phyloP scores from a whole-genome alignment of 2,329 filamentous ascomycete genomes.

The Monosporascus sp. region DNA sequence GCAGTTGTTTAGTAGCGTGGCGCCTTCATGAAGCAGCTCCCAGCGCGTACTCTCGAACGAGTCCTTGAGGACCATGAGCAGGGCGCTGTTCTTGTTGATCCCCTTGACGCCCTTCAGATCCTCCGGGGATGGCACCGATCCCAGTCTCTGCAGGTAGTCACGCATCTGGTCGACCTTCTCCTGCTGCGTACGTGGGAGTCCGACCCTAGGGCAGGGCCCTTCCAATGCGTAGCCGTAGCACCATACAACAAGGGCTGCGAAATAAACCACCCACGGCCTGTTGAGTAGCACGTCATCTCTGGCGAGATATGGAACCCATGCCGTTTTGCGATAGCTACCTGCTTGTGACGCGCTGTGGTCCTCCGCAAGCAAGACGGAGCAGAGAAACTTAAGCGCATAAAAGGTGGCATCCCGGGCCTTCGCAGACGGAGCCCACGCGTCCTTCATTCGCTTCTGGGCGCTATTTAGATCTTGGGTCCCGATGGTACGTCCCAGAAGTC shows the following conservation, averaged over 20 bases:
- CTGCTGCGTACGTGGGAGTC: constrained; percentile 50
- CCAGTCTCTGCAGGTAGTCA: constrained; percentile 67
- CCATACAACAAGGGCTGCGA: constrained; percentile 89
- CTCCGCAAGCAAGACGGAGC: constrained; percentile 71
- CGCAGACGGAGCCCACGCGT: constrained; percentile 82
- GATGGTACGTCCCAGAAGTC: constrained; percentile 80
- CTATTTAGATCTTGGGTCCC: constrained; percentile 74
- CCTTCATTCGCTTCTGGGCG: constrained; percentile 78
- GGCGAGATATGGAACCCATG: constrained; percentile 62
- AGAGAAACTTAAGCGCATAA: constrained; percentile 84
- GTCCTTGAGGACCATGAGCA: constrained; percentile 76
- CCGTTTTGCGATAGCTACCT: constrained; percentile 31
- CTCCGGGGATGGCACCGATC: constrained; percentile 66
- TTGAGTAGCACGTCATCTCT: constrained; percentile 87
- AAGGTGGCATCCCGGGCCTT: constrained; percentile 86
- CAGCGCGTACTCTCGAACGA: constrained; percentile 79
- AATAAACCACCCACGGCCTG: constrained; percentile 92
- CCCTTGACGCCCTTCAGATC: constrained; percentile 69
- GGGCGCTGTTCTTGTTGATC: constrained; percentile 75
- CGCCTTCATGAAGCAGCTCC: constrained; percentile 88
- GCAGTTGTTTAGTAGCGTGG: constrained; percentile 73
- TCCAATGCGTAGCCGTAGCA: constrained; percentile 89
- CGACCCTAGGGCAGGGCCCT: constrained; percentile 57
- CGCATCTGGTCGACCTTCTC: constrained; percentile 75
- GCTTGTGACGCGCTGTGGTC: constrained; percentile 33